phyloP scores from a whole-genome alignment of 768 basidiomycete species.

The Erythrobasidium yunnanense region DNA sequence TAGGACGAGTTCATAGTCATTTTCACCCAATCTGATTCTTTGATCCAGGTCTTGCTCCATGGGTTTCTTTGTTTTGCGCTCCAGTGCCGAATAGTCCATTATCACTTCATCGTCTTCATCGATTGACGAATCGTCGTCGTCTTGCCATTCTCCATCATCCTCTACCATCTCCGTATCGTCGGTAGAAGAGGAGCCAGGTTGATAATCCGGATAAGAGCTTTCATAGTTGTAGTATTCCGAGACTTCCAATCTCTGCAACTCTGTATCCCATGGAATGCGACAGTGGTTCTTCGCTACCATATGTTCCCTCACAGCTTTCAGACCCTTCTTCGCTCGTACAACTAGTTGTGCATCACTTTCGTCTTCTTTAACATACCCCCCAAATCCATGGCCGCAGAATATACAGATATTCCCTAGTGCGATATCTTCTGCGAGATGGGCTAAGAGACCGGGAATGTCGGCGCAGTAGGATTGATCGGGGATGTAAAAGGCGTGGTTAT shows the following conservation, averaged over 20 bases:
- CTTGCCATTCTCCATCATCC: slow-evolving; percentile 42
- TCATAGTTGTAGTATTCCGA: slow-evolving; percentile 92
- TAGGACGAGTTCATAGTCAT: slow-evolving; percentile 74
- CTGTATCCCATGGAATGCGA: slow-evolving; percentile 81
- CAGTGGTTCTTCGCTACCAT: slow-evolving; percentile 95
- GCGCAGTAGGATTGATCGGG: slow-evolving; percentile 84
- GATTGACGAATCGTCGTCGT: slow-evolving; percentile 42
- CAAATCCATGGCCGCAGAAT: slow-evolving; percentile 53
- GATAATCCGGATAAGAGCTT: slow-evolving; percentile 52
- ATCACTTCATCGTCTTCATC: slow-evolving; percentile 41
- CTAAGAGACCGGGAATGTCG: slow-evolving; percentile 68
- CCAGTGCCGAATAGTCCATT: slow-evolving; percentile 27
- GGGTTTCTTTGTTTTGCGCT: not conserved
- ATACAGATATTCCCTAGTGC: slow-evolving; percentile 87
- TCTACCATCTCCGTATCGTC: slow-evolving; percentile 36
- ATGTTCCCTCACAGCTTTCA: slow-evolving; percentile 84
- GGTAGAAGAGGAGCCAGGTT: slow-evolving; percentile 38
- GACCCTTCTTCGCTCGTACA: slow-evolving; percentile 59
- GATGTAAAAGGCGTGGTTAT: slow-evolving; percentile 81
- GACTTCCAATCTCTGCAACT: slow-evolving; percentile 67
- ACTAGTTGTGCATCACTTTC: slow-evolving; percentile 46
- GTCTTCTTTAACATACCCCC: slow-evolving; percentile 85
- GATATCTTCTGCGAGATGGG: slow-evolving; percentile 83
- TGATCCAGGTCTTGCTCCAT: slow-evolving; percentile 42
- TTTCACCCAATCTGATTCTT: slow-evolving; percentile 65